Conservation (phyloP, 768 basidiomycete species). For the Mrakia blollopis region DNA sequence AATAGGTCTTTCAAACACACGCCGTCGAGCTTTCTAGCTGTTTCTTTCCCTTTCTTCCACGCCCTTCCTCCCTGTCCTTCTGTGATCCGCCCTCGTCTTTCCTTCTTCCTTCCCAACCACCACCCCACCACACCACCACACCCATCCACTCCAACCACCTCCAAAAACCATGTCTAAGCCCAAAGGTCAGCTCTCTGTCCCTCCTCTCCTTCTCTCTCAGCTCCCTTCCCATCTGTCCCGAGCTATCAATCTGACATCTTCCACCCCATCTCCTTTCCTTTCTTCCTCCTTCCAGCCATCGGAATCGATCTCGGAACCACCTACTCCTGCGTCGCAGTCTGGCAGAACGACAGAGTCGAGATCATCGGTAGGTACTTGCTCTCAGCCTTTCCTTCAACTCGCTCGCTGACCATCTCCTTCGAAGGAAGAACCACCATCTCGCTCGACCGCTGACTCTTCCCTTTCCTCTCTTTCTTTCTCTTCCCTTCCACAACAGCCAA, state of each 20-base stretch:
- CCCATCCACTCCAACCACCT: not conserved
- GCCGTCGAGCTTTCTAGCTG: not conserved
- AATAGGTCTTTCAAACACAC: no score
- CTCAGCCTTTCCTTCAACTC: no score
- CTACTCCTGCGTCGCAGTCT: conserved; percentile 44
- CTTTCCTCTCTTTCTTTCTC: not conserved
- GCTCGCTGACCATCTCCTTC: not conserved
- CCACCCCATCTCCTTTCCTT: not conserved
- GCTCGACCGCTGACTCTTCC: not conserved
- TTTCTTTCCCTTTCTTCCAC: not conserved
- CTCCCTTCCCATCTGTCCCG: not conserved
- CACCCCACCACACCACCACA: not conserved
- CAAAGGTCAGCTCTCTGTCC: not conserved
- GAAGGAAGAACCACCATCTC: not conserved
- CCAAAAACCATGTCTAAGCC: not conserved
- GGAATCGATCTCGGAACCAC: conserved; percentile 45
- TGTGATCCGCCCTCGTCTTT: not conserved
- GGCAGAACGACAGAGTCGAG: conserved; percentile 47
- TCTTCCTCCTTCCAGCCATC: not conserved
- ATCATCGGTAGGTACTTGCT: conserved; percentile 43
- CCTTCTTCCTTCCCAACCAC: not conserved
- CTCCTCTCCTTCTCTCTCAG: not conserved
- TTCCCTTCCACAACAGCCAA: not conserved
- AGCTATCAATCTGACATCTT: not conserved
- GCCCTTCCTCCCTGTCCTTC: not conserved